Evolutionary conservation across 2,329 filamentous ascomycete species (phyloP).

Genomic region (Metarhizium rileyi): DNA sequence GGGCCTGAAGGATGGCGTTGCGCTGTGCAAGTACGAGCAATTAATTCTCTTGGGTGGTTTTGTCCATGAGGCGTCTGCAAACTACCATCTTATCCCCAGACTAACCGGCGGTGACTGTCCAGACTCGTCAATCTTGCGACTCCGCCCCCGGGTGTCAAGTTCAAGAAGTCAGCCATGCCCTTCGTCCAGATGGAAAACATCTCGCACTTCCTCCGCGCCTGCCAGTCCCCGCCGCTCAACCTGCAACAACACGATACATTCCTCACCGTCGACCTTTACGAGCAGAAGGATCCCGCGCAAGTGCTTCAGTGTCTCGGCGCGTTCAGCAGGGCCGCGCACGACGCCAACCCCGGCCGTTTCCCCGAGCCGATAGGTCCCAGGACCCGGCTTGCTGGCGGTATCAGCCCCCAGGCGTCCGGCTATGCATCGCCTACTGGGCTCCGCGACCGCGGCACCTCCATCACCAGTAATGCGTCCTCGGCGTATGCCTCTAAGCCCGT

Average conservation of each 20-base stretch:
- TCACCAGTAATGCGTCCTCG: constrained; percentile 50
- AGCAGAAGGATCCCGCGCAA: constrained; percentile 91
- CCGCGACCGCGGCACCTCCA: constrained; percentile 39
- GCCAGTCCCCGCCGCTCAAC: constrained; percentile 74
- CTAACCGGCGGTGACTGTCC: no score
- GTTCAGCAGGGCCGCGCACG: constrained; percentile 80
- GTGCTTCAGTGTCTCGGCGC: constrained; percentile 86
- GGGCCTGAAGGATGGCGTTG: constrained; percentile 79
- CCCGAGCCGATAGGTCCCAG: constrained; percentile 68
- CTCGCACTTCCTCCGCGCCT: constrained; percentile 84
- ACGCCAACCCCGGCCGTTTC: constrained; percentile 63
- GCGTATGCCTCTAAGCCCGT: constrained; percentile 30
- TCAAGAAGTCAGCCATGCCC: constrained; percentile 88
- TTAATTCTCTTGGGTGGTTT: background rate
- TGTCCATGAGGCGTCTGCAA: background rate
- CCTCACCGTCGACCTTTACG: constrained; percentile 92
- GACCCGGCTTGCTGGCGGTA: constrained; percentile 32
- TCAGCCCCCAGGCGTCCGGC: constrained; percentile 61
- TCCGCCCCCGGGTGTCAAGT: constrained; percentile 71
- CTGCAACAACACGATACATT: constrained; percentile 92
- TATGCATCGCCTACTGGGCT: constrained; percentile 35
- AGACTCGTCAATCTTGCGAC: constrained; percentile 76
- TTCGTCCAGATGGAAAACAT: constrained; percentile 99
- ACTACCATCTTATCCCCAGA: no score
- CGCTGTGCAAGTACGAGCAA: constrained; percentile 70